Base-by-base conservation (phyloP, 2,329 filamentous ascomycete genomes). In the Cercospora sojina region DNA sequence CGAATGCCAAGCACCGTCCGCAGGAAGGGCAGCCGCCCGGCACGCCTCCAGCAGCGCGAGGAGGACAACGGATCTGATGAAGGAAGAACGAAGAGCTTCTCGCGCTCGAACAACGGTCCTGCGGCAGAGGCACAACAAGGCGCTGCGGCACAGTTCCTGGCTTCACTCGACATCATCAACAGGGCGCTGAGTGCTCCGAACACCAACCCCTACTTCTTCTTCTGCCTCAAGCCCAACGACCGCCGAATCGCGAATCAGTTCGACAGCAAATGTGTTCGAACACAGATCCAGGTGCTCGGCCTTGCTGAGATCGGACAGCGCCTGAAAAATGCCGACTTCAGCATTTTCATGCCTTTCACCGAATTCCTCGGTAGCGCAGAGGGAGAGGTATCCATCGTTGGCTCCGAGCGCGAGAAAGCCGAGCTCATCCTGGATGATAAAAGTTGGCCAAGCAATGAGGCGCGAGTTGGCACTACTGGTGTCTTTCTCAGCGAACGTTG, bases 191-290 rank as follows among this genome's bases (percentile, higher is more conserved):
- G 88, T 2, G 88, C 91, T 2, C 87, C 90, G 3, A 91, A 93
- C 75, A 91, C 93, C 10, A 99, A 99, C 75, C 87, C 91, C 0
- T 99, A 99, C 80, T 98, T 97, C 73, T 87, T 99, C 53, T 97
- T 99, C 80, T 99, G 95, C 75, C 81, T 99, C 70, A 99, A 99
- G 80, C 94, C 95, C 23, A 99, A 99, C 73, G 95, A 99, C 77
- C 87, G 95, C 62, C 89, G 95, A 59, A 99, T 99, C 71, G 94
- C 95, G 68, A 99, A 99, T 73, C 95, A 99, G 76, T 99, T 98
- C 74, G 95, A 99, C 79, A 97, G 93, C 85, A 98, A 98, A 79
- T 99, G 95, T 77, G 95, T 99, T 23, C 89, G 95, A 3, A 91
- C 91, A 10, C 95, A 99, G 77, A 87, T 99, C 1, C 94, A 98